Percentiles rank a stretch among this genome's conserved stretches.
Evolutionary conservation across 768 basidiomycete species (phyloP).

Genomic region (Exsudoporus frostii): DNA sequence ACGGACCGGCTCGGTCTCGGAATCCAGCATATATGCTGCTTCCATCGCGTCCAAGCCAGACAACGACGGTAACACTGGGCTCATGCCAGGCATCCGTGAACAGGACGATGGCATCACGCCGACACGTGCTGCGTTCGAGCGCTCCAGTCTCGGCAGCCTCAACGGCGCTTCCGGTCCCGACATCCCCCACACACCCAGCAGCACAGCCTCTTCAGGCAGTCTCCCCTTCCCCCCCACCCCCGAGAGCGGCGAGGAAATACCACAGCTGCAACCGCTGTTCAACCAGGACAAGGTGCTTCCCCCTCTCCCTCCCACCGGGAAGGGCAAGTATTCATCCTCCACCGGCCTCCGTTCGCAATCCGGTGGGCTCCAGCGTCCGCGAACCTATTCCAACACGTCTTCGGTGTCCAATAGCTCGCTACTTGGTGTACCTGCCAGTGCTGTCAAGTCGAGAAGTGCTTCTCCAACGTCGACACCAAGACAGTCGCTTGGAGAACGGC

Average conservation of each 20-base stretch:
- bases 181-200: constrained; percentile 28
- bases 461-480: constrained; percentile 13
- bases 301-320: constrained; percentile 22
- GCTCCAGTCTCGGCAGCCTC: constrained; percentile 25
- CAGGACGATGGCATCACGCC: constrained; percentile 30
- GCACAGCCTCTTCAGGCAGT: constrained; percentile 30
- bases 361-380: constrained; percentile 20
- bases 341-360: constrained; percentile 12
- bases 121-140: constrained; percentile 27
- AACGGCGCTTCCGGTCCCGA: constrained; percentile 17
- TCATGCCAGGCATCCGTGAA: constrained; percentile 31
- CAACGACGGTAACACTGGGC: constrained; percentile 6
- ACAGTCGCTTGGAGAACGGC: constrained; percentile 8
- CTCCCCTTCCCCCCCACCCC: constrained; percentile 30
- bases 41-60: constrained; percentile 16
- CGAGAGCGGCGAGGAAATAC: constrained; percentile 20
- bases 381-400: constrained; percentile 36
- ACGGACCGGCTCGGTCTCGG: constrained; percentile 17
- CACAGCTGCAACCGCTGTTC: constrained; percentile 3
- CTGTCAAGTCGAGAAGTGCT: constrained; percentile 7
- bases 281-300: constrained; percentile 33
- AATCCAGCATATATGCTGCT: constrained; percentile 15
- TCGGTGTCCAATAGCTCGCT: constrained; percentile 23
- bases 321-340: constrained; percentile 21
- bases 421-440: constrained; percentile 2